Base-by-base conservation (phyloP, 139 green algal species). In the Chara braunii region DNA sequence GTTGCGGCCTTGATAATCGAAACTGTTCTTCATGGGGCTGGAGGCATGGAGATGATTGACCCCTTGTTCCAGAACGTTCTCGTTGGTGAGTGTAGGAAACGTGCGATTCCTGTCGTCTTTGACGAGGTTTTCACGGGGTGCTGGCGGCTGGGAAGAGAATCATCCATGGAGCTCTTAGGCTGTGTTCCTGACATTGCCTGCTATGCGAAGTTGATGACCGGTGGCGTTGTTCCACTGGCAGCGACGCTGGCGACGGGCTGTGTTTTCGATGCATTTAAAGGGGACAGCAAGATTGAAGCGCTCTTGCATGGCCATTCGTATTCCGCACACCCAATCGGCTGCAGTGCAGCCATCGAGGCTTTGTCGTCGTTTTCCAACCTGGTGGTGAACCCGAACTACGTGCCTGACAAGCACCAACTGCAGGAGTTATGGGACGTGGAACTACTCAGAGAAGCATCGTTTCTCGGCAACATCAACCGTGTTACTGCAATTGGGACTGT, bases 231-330 rank as follows among this genome's bases (percentile, higher is more conserved):
- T 14, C 91, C 93, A 0, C 74, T 96, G 78, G 81, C 90, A 0
- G 84, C 79, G 2, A 99, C 93, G 0, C 74, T 97, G 29, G 78
- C 88, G 0, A 86, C 53, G 1, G 73, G 83, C 34, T 78, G 65
- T 1, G 81, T 96, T 24, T 97, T 96, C 61, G 35, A 84, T 1
- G 82, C 87, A 0, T 98, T 97, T 68, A 36, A 75, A 5, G 85
- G 87, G 14, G 56, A 31, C 45, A 51, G 28, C 45, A 70, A 70
- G 60, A 34, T 70, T 9, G 70, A 92, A n/a, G 89, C 90, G 1
- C 78, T 98, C 54, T 78, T 98, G 43, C 92, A 98, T 73, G 92
- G 92, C n/a, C 92, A 98, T 80, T 96, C 89, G 7, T 98, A 97
- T 85, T 93, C 89, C 0, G 92, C 86, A 1, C 88, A 95, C 77